A percentile compares a stretch with the other conserved stretches of the same genome.
These are phyloP conservation scores for Skeletonema menzelii DNA, from an alignment of 108 stramenopile genomes.

Conservation along the genomic window DNA sequence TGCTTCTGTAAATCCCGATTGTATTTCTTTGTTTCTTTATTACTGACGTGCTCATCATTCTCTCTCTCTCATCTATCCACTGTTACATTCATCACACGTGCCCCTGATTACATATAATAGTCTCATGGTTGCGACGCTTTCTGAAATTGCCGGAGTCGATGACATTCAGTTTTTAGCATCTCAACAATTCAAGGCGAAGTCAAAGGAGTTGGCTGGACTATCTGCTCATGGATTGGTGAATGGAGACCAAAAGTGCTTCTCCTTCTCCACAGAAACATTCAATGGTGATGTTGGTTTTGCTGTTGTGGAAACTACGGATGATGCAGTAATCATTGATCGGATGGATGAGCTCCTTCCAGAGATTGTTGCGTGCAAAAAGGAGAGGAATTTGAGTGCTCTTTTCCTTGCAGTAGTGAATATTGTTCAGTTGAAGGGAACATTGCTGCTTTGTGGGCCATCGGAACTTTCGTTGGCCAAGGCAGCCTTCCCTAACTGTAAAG, in stretches of 20 bases:
- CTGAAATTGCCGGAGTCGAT: constrained; percentile 57
- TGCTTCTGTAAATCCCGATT: background rate
- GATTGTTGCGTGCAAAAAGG: constrained; percentile 63
- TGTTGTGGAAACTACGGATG: constrained; percentile 82
- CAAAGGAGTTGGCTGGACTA: constrained; percentile 47
- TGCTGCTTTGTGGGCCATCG: constrained; percentile 57
- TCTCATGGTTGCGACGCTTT: constrained; percentile 71
- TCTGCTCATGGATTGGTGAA: constrained; percentile 54
- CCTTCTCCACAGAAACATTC: constrained; percentile 41
- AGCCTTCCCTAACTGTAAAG: constrained; percentile 41
- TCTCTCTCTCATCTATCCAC: background rate
- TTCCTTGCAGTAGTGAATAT: constrained; percentile 69
- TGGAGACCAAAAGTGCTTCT: constrained; percentile 77
- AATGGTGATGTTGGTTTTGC: constrained; percentile 66
- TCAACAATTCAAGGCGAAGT: constrained; percentile 78
- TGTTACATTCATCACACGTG: constrained; percentile 7
- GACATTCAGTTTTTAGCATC: constrained; percentile 61
- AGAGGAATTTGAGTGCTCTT: constrained; percentile 37
- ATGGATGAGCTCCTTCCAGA: constrained; percentile 56
- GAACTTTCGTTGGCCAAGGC: constrained; percentile 20
- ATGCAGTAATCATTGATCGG: constrained; percentile 53
- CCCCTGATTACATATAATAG: background rate
- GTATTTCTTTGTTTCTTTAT: no score
- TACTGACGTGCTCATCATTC: no score
- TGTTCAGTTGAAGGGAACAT: constrained; percentile 49